These are phyloP conservation scores for Withania somnifera DNA, from an alignment of 305 asterid genomes.

Conservation along the genomic window DNA sequence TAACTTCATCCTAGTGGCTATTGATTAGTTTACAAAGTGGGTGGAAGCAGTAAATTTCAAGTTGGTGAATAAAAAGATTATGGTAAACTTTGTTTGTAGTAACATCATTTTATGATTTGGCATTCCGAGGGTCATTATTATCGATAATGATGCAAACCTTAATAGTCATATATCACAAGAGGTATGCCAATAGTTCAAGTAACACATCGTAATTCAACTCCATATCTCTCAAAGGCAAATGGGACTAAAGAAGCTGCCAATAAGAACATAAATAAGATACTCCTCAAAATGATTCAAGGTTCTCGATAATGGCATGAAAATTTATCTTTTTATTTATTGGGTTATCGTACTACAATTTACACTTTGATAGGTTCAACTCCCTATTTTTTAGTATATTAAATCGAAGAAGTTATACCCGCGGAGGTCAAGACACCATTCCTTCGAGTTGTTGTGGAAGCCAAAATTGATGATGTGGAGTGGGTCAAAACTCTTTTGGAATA, in stretches of 20 bases:
- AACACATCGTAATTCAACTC: background rate
- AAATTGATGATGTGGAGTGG: background rate
- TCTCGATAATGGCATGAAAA: background rate
- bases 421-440: background rate
- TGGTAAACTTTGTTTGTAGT: background rate
- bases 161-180: background rate
- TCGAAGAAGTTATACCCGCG: background rate
- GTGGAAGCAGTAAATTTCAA: background rate
- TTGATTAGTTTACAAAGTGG: background rate
- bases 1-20: background rate
- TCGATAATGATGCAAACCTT: background rate
- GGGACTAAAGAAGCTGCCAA: background rate
- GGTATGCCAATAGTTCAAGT: background rate
- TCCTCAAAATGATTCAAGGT: background rate
- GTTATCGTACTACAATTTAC: background rate
- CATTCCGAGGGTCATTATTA: background rate
- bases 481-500: background rate
- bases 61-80: background rate
- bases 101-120: background rate
- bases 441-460: background rate
- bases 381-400: background rate
- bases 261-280: background rate
- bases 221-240: background rate
- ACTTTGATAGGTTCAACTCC: background rate
- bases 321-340: background rate